A percentile compares a stretch with the other conserved stretches of the same genome.
phyloP scores from a whole-genome alignment of 768 basidiomycete species.

The Rhizopogon roseolus region DNA sequence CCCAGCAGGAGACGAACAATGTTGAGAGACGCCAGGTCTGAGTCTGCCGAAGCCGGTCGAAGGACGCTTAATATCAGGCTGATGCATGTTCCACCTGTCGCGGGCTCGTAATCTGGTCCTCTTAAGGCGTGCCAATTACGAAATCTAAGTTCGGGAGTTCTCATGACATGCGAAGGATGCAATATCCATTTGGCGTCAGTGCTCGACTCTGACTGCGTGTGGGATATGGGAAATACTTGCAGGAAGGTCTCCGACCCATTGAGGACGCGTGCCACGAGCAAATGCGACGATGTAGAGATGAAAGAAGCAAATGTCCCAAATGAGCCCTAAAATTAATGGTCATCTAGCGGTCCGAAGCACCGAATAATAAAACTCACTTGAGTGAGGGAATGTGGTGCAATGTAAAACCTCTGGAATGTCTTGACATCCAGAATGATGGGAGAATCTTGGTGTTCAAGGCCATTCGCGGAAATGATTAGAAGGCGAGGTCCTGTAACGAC shows the following conservation, averaged over 20 bases:
- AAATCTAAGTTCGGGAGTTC: not conserved
- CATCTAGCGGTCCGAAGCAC: not conserved
- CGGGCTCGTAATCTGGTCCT: not conserved
- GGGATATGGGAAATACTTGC: not conserved
- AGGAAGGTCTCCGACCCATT: not conserved
- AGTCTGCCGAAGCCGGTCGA: not conserved
- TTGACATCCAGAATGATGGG: conserved; percentile 5
- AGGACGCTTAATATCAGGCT: not conserved
- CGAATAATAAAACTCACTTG: not conserved
- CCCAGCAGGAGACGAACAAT: not conserved
- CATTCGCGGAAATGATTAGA: conserved; percentile 1
- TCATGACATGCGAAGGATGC: not conserved
- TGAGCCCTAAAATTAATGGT: not conserved
- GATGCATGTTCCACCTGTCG: not conserved
- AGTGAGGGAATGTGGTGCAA: not conserved
- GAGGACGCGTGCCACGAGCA: conserved; percentile 3
- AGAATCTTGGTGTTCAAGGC: not conserved
- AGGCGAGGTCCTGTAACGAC: conserved; percentile 4
- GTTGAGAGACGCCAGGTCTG: not conserved
- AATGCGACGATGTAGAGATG: conserved; percentile 1
- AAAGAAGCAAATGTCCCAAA: not conserved
- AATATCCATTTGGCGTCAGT: not conserved
- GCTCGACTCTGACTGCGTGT: not conserved
- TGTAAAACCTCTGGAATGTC: not conserved
- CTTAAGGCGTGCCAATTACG: not conserved